These are phyloP conservation scores for Epichloe hybrida DNA, from an alignment of 2,329 filamentous ascomycete genomes.

Conservation along the genomic window DNA sequence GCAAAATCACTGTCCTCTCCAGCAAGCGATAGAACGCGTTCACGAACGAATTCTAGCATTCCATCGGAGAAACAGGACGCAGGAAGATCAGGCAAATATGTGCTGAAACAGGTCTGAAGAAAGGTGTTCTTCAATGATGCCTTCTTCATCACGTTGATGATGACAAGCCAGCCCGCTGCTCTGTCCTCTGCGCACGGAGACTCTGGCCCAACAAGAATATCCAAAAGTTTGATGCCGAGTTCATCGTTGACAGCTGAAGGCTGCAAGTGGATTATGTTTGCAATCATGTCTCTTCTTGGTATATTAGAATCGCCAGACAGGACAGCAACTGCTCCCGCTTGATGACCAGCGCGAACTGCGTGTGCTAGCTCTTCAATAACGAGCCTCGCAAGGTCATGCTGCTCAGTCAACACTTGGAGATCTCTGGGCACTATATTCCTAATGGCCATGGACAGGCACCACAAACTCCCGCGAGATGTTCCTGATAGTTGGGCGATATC, in stretches of 20 bases:
- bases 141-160: conserved; percentile 35
- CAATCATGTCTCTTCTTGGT: conserved; percentile 44
- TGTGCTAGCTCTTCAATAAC: conserved; percentile 52
- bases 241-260: conserved; percentile 47
- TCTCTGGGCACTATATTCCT: conserved; percentile 33
- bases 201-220: conserved; percentile 52
- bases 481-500: conserved; percentile 51
- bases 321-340: conserved; percentile 27
- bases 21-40: conserved; percentile 33
- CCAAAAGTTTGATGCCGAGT: conserved; percentile 55
- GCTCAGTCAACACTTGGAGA: conserved; percentile 40
- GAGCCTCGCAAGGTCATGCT: conserved; percentile 48
- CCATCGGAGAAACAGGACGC: conserved; percentile 46
- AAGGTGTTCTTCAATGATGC: conserved; percentile 40
- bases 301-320: conserved; percentile 34
- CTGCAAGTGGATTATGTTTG: conserved; percentile 44
- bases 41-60: conserved; percentile 48
- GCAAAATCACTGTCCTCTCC: conserved; percentile 29
- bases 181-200: conserved; percentile 48
- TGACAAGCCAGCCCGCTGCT: conserved; percentile 53
- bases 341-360: conserved; percentile 23
- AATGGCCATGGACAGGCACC: conserved; percentile 43
- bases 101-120: conserved; percentile 36
- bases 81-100: conserved; percentile 44
- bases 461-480: conserved; percentile 61